Evolutionary conservation across 331 rosid species (phyloP).

Genomic region (Saraca asoca): DNA sequence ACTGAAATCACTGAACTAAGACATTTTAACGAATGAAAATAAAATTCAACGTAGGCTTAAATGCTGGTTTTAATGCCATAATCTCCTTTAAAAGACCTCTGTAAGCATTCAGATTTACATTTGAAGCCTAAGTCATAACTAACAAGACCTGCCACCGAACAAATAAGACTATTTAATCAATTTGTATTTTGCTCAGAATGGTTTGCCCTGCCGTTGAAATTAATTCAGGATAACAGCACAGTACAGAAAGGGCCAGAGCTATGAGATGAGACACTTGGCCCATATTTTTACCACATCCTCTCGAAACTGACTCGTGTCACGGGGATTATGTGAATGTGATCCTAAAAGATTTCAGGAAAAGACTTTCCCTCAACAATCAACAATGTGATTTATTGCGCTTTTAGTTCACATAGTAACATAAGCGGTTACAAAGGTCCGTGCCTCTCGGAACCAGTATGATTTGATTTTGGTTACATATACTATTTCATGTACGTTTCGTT

Average conservation of each 20-base stretch:
- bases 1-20: slow-evolving; percentile 43
- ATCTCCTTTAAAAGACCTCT: neutral
- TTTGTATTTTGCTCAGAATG: neutral
- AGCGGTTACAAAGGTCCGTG: too few species aligned
- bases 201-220: slow-evolving; percentile 25
- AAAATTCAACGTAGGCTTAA: slow-evolving; percentile 27
- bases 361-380: neutral
- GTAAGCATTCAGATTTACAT: slow-evolving; percentile 41
- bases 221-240: neutral
- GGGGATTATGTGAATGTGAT: too few species aligned
- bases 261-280: neutral
- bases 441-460: too few species aligned
- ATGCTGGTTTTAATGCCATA: slow-evolving; percentile 37
- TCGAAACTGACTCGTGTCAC: neutral
- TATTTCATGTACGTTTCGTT: too few species aligned
- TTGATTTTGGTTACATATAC: too few species aligned
- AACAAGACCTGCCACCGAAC: slow-evolving; percentile 65
- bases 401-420: too few species aligned
- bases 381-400: too few species aligned
- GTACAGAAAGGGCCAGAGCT: slow-evolving; percentile 20
- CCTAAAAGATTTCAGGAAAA: neutral
- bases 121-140: slow-evolving; percentile 66
- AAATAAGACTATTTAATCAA: slow-evolving; percentile 14
- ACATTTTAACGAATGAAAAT: slow-evolving; percentile 43
- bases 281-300: neutral